Base-by-base conservation (phyloP, 768 basidiomycete species). In the Suillus hirtellus region DNA sequence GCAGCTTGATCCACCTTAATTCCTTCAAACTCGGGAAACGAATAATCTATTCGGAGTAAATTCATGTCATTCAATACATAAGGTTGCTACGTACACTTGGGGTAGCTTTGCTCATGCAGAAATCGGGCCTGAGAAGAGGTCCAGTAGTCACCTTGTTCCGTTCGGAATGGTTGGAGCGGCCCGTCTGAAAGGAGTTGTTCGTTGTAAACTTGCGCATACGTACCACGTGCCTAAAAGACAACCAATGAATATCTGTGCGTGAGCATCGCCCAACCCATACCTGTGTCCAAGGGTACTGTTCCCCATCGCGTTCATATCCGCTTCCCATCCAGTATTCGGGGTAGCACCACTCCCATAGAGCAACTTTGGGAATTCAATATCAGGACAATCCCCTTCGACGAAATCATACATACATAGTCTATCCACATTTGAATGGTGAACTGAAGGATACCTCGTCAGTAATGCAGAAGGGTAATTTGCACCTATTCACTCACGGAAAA, bases 341-440 rank as follows among this genome's bases (percentile, higher is more conserved):
- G 60, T 73, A 73, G 60, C 66, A 71, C 70, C 73, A 75, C 21
- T 73, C 73, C 73, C 73, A 73, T 56, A 73, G 56, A 10, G 73
- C 73, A 34, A 66, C 73, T 73, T 42, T 9, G 1, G 35, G 19
- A 8, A 17, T 37, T 65, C 44, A 47, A 19, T 12, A 34, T 35
- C 34, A 21, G 40, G 19, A 70, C 40, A 10, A n/a, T n/a, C 4
- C 34, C 34, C 12, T 35, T 34, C 3, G 9, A 34, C 15, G n/a
- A 31, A 31, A 31, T 31, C 37, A 34, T n/a, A 31, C 14, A 31
- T 21, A 72, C 71, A 24, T 31, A 72, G 53, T 31, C 71, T 69
- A 49, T 71, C 72, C 4, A 71, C 65, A 35, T 68, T 72, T 60
- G 61, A 35, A 37, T 72, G 71, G 40, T 72, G 71, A 67, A 72